Conservation (phyloP, 2,329 filamentous ascomycete genomes). For the Fusarium palustre region DNA sequence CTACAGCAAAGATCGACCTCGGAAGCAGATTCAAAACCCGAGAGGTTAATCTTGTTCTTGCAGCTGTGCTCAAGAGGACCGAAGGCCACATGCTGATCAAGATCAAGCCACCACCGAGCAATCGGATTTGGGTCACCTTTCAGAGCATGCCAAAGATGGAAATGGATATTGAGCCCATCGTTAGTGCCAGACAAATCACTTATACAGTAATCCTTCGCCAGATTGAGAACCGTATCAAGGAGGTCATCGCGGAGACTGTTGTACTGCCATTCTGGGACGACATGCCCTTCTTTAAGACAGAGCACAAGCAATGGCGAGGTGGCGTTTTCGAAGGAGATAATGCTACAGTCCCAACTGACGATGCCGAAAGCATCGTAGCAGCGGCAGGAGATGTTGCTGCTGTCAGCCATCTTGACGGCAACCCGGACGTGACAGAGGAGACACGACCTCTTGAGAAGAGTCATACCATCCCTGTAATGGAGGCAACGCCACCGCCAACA, state of each 20-base stretch:
- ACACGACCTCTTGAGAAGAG: conserved; percentile 67
- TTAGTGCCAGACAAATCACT: conserved; percentile 94
- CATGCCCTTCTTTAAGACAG: conserved; percentile 87
- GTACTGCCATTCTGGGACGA: conserved; percentile 98
- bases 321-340: conserved; percentile 79
- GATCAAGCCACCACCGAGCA: conserved; percentile 95
- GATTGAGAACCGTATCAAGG: conserved; percentile 94
- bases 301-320: conserved; percentile 81
- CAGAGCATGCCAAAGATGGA: conserved; percentile 94
- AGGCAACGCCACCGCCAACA: conserved; percentile 51
- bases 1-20: conserved; percentile 92
- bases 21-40: conserved; percentile 88
- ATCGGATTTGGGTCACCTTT: conserved; percentile 95
- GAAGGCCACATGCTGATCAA: conserved; percentile 87
- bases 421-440: conserved; percentile 54
- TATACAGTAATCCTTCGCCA: conserved; percentile 91
- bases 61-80: conserved; percentile 84
- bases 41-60: conserved; percentile 89
- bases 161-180: conserved; percentile 93
- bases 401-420: conserved; percentile 59
- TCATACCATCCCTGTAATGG: conserved; percentile 60
- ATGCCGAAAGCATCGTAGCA: conserved; percentile 38
- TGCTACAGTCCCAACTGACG: conserved; percentile 51
- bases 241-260: conserved; percentile 91
- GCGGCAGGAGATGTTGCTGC: conserved; percentile 62